phyloP scores from a whole-genome alignment of 2,329 filamentous ascomycete genomes.

The Pseudodiploospora longispora region DNA sequence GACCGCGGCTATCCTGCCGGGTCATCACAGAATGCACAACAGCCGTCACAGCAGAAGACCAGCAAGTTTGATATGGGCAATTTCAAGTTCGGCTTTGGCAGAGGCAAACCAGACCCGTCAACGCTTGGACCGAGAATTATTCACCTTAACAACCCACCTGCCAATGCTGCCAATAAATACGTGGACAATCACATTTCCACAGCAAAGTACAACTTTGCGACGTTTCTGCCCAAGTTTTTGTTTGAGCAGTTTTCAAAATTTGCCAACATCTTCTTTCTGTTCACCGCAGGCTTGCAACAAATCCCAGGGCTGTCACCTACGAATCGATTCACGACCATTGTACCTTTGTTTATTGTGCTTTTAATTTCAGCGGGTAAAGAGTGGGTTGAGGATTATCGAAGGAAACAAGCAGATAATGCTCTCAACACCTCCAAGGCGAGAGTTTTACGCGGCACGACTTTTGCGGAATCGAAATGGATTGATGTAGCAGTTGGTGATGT shows the following conservation, averaged over 20 bases:
- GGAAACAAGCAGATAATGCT: slow-evolving; percentile 76
- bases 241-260: slow-evolving; percentile 99
- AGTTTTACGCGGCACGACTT: slow-evolving; percentile 74
- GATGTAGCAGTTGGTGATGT: slow-evolving; percentile 90
- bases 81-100: slow-evolving; percentile 89
- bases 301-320: slow-evolving; percentile 93
- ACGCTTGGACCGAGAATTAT: slow-evolving; percentile 89
- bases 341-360: slow-evolving; percentile 81
- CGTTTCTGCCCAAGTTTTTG: slow-evolving; percentile 93
- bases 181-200: slow-evolving; percentile 96
- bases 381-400: slow-evolving; percentile 83
- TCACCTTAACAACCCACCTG: slow-evolving; percentile 90
- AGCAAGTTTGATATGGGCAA: slow-evolving; percentile 62
- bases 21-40: slow-evolving; percentile 27
- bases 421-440: slow-evolving; percentile 82
- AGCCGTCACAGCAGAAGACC: slow-evolving; percentile 26
- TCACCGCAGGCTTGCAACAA: slow-evolving; percentile 89
- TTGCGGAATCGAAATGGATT: slow-evolving; percentile 86
- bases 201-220: slow-evolving; percentile 90
- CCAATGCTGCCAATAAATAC: slow-evolving; percentile 83
- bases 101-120: slow-evolving; percentile 78
- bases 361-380: slow-evolving; percentile 95
- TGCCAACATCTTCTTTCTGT: slow-evolving; percentile 98
- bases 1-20: slow-evolving; percentile 32
- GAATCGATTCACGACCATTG: slow-evolving; percentile 93